A percentile compares a stretch with the other conserved stretches of the same genome.
These are phyloP conservation scores for Chondrus crispus DNA, from an alignment of 23 red algal species.

Conservation along the genomic window DNA sequence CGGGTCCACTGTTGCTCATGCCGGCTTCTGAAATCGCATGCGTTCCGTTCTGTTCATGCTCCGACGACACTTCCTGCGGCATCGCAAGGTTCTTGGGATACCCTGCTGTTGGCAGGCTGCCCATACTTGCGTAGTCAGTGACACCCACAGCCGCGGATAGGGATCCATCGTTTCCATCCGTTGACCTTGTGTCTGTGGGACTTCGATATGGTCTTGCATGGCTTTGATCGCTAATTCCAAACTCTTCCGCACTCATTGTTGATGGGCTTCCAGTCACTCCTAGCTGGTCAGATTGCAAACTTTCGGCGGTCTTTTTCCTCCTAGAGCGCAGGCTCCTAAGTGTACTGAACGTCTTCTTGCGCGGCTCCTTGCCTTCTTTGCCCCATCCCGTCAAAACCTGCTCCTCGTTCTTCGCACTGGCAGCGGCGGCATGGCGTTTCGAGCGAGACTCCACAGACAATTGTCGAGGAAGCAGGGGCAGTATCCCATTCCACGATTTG, in stretches of 20 bases:
- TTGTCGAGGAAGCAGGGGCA: constrained; percentile 39
- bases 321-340: constrained; percentile 22
- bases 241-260: constrained; percentile 5
- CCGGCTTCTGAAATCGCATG: not conserved
- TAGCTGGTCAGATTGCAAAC: not conserved
- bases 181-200: not conserved
- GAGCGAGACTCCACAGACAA: constrained; percentile 52
- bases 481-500: constrained; percentile 56
- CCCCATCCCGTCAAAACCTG: constrained; percentile 29
- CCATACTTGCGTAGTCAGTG: constrained; percentile 27
- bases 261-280: not conserved
- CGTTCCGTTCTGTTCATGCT: not conserved
- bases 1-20: not conserved
- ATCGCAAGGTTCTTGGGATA: not conserved
- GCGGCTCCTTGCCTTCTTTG: constrained; percentile 32
- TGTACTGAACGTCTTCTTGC: constrained; percentile 28
- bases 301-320: not conserved
- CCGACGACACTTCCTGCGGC: not conserved
- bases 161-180: not conserved
- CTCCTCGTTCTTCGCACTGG: not conserved
- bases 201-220: not conserved
- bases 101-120: constrained; percentile 6
- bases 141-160: not conserved
- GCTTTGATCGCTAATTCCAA: constrained; percentile 7
- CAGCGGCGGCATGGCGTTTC: not conserved